Conservation (phyloP, 169 alveolate species). For the Besnoitia besnoiti region DNA sequence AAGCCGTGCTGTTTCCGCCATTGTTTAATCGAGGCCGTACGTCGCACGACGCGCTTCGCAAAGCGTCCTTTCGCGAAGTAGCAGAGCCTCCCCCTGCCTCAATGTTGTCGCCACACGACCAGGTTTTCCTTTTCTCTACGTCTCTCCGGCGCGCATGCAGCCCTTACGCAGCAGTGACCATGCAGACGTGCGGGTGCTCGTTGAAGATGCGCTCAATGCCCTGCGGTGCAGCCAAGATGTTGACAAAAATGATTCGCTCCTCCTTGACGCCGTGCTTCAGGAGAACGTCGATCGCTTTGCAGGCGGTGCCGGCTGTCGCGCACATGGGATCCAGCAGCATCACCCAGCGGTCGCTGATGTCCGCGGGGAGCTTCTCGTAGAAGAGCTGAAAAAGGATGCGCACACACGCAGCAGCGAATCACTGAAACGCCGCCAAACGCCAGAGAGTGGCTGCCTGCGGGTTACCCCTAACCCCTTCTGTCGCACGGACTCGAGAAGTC, state of each 20-base stretch:
- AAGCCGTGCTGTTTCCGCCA: too few species aligned
- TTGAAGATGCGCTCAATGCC: conserved; percentile 76
- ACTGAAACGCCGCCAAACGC: not conserved
- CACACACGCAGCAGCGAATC: not conserved
- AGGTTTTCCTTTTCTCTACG: too few species aligned
- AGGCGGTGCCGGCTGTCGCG: conserved; percentile 88
- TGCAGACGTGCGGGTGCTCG: conserved; percentile 74
- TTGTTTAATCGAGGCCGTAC: too few species aligned
- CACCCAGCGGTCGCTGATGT: conserved; percentile 75
- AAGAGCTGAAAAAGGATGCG: conserved; percentile 25
- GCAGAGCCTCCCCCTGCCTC: too few species aligned
- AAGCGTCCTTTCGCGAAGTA: too few species aligned
- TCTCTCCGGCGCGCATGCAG: too few species aligned
- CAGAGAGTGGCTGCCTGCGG: not conserved
- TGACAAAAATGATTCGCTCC: conserved; percentile 80
- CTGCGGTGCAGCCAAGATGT: conserved; percentile 80
- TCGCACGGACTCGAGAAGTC: too few species aligned
- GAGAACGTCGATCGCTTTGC: conserved; percentile 75
- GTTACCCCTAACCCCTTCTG: too few species aligned
- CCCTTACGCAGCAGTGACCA: conserved; percentile 72
- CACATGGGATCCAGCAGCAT: conserved; percentile 89
- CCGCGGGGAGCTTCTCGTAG: conserved; percentile 78
- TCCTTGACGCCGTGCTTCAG: conserved; percentile 77
- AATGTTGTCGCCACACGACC: too few species aligned
- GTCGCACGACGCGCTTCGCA: too few species aligned